Evolutionary conservation across 139 green algal genomes (phyloP), one percentile per base, ranked within the genome.

Genomic region (Picochlorum sp.): DNA sequence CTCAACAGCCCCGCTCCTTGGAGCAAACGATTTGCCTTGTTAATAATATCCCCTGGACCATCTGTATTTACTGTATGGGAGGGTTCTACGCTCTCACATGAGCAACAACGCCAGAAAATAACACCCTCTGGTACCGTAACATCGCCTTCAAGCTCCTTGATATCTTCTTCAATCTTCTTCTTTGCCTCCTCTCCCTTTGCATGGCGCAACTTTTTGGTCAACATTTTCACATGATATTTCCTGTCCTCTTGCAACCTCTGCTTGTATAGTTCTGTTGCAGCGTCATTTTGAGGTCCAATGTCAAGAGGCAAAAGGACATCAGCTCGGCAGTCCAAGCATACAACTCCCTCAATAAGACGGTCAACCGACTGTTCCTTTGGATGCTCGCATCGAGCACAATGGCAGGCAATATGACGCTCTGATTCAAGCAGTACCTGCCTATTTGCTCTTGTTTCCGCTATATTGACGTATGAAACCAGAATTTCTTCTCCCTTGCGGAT

Each of bases 261-360:
- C 26, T 65, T 56, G 24, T 59, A 71, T 38, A 64, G 9, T 3
- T 20, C 37, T 11, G 34, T 44, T 18, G 61, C 62, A 9, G 21
- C 44, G 16, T 75, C 62, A 28, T 51, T 54, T 21, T 61, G 34
- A 20, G 23, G 20, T n/a, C 37, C 61, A 21, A 20, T 9, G 13
- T 61, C 26, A 52, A 66, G 24, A 16, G 54, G 49, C 16, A 75
- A 24, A 23, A 69, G 38, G 44, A 75, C 69, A 32, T 75, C 69
- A 9, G 26, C 23, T 23, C 28, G 28, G 45, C 69, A 75, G 9
- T 49, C 15, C 37, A 58, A 24, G 61, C 69, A 75, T 38, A 65
- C 51, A 56, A 75, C 62, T 18, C 69, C 65, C 30, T 72, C 69
- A 46, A 75, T 38, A n/a, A 66, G 58, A 47, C 69, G 62, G 58